These are phyloP conservation scores for Mycosarcoma maydis DNA, from an alignment of 1,284 basidiomycete genomes.

Conservation along the genomic window DNA sequence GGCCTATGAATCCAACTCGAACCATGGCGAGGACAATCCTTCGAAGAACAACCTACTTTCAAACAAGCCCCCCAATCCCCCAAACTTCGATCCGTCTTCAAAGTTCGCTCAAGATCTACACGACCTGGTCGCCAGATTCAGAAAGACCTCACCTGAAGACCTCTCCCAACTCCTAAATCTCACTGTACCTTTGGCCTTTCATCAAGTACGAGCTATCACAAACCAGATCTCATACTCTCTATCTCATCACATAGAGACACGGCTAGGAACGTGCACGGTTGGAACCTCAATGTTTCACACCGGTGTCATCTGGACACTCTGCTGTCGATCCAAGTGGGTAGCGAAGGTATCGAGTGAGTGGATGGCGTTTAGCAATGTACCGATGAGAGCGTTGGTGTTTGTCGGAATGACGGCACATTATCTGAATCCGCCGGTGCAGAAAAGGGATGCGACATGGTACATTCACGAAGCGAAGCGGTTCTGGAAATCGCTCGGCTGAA, in stretches of 20 bases:
- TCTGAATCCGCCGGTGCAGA: constrained; percentile 9
- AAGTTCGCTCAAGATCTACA: constrained; percentile 4
- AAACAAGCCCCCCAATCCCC: background rate
- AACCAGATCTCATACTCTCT: background rate
- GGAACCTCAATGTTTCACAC: constrained; percentile 6
- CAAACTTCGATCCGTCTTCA: constrained; percentile 2
- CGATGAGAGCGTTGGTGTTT: constrained; percentile 3
- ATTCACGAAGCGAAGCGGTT: background rate
- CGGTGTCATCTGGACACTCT: constrained; percentile 4
- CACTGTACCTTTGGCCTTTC: background rate
- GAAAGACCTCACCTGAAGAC: background rate
- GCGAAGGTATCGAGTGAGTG: constrained; percentile 1
- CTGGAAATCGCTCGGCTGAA: background rate
- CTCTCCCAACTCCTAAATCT: background rate
- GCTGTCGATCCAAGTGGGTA: constrained; percentile 1
- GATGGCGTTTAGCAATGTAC: background rate
- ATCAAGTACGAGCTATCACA: background rate
- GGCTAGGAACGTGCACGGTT: constrained; percentile 6
- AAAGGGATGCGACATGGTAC: constrained; percentile 1
- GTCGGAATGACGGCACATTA: constrained; percentile 1
- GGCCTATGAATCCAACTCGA: no score
- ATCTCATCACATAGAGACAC: constrained; percentile 7
- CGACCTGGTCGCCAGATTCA: background rate
- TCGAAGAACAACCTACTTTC: background rate
- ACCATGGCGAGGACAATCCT: no score